Evolutionary conservation across 148 eudicot species (phyloP), one percentile per base, ranked within the genome.

Genomic region (Heliosperma pusillum): DNA sequence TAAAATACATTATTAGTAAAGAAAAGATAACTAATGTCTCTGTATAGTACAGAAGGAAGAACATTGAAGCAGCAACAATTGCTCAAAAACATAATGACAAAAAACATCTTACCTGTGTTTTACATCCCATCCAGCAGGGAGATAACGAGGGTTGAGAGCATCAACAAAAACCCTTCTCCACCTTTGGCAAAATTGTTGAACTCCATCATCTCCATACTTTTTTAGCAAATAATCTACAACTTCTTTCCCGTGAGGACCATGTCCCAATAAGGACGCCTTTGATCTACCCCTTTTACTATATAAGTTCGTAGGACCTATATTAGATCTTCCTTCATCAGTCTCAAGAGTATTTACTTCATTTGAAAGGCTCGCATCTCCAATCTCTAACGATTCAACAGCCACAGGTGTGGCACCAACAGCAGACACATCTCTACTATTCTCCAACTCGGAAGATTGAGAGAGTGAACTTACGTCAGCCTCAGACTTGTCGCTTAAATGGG

Each of bases 111-210:
- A 92, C 99, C 99, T 92, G 88, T 96, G 99, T 81, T 67, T 89
- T 74, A 96, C 85, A 83, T 92, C 97, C 99, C 99, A 96, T 42
- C 99, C 99, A 70, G 80, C 89, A 76, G 99, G 99, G 78, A 96
- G 88, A 83, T 87, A 82, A 59, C 87, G 89, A 59, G 99, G 99
- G 81, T 87, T 83, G 65, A 92, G 73, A 64, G 97, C 86, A 81
- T 89, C 97, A 73, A 92, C 94, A 84, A 96, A 92, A 45, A 90
- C 93, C 77, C 89, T 93, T 73, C 99, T 88, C 97, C 97, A 96
- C 75, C 90, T 90, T 82, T 92, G 97, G 77, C 99, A 96, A 88
- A 96, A 92, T 22, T 88, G 81, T 60, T 84, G 85, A 82, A 96
- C 83, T 42, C 99, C 99, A n/a, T 90, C 88, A 45, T 95, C 99